These are phyloP conservation scores for Exophiala calicioides DNA, from an alignment of 2,329 filamentous ascomycete genomes.

Conservation along the genomic window DNA sequence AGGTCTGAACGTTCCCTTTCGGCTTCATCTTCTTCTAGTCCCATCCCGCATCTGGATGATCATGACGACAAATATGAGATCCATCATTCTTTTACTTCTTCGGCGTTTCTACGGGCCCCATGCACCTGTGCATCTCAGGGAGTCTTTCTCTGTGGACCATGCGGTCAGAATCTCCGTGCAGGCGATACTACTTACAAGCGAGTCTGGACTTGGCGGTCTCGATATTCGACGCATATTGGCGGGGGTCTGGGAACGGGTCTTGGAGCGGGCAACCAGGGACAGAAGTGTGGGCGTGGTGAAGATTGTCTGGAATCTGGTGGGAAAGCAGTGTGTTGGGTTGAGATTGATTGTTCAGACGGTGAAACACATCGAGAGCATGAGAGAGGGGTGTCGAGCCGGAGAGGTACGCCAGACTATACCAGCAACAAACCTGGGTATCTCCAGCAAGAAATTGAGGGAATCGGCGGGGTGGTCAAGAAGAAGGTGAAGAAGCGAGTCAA, in stretches of 20 bases:
- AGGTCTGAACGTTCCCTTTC: slow-evolving; percentile 27
- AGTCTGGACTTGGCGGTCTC: slow-evolving; percentile 86
- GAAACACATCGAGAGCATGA: slow-evolving; percentile 51
- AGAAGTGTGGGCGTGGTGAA: slow-evolving; percentile 79
- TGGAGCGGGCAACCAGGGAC: slow-evolving; percentile 82
- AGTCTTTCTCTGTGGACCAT: slow-evolving; percentile 84
- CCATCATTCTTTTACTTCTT: slow-evolving; percentile 42
- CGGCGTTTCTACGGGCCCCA: slow-evolving; percentile 53
- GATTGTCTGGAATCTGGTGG: slow-evolving; percentile 74
- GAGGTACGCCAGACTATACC: slow-evolving; percentile 19
- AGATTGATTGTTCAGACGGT: slow-evolving; percentile 82
- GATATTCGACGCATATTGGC: slow-evolving; percentile 76
- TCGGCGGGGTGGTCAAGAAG: slow-evolving; percentile 83
- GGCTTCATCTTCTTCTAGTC: slow-evolving; percentile 16
- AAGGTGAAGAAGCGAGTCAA: slow-evolving; percentile 80
- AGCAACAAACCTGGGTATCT: slow-evolving; percentile 68
- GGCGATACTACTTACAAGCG: slow-evolving; percentile 61
- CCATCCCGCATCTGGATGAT: slow-evolving; percentile 7
- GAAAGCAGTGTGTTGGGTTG: slow-evolving; percentile 64
- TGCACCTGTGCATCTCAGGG: slow-evolving; percentile 59
- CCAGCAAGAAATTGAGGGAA: slow-evolving; percentile 85
- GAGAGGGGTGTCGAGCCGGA: slow-evolving; percentile 28
- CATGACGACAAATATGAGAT: slow-evolving; percentile 2
- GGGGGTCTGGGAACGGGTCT: slow-evolving; percentile 82
- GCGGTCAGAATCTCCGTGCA: slow-evolving; percentile 67